These are phyloP conservation scores for Diplocarpon rosae DNA, from an alignment of 2,329 filamentous ascomycete genomes.

Conservation along the genomic window DNA sequence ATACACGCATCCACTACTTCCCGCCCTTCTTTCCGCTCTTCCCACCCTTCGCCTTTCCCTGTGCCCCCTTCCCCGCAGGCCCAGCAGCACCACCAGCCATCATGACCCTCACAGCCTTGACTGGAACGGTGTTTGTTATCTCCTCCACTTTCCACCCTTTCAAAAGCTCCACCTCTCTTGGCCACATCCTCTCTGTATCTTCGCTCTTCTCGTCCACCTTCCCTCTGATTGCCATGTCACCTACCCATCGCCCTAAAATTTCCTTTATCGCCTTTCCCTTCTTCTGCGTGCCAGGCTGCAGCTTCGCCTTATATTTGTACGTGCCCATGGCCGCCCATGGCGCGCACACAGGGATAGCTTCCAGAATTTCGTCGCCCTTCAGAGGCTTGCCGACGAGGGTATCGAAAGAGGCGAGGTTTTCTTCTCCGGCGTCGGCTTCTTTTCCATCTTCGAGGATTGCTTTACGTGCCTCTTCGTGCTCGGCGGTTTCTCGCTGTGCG, in stretches of 20 bases:
- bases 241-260: conserved; percentile 71
- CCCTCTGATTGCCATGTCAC: conserved; percentile 43
- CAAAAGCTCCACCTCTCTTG: conserved; percentile 74
- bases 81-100: conserved; percentile 44
- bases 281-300: conserved; percentile 82
- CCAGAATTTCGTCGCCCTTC: conserved; percentile 71
- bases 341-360: conserved; percentile 51
- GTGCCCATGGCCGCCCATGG: conserved; percentile 52
- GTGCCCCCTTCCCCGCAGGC: conserved; percentile 16
- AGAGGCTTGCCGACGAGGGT: conserved; percentile 66
- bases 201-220: conserved; percentile 48
- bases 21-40: conserved; percentile 21
- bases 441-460: conserved; percentile 47
- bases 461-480: conserved; percentile 61
- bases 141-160: conserved; percentile 73
- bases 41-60: conserved; percentile 22
- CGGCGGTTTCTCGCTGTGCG: conserved; percentile 63
- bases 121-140: conserved; percentile 68
- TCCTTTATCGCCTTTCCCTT: conserved; percentile 93
- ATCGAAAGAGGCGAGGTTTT: conserved; percentile 48
- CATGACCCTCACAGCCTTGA: conserved; percentile 72
- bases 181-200: conserved; percentile 71
- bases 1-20: not conserved
- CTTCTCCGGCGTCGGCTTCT: conserved; percentile 48
- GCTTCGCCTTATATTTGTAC: conserved; percentile 89